phyloP scores from a whole-genome alignment of 495 filamentous ascomycete genomes.

The Apiosordaria backusii region DNA sequence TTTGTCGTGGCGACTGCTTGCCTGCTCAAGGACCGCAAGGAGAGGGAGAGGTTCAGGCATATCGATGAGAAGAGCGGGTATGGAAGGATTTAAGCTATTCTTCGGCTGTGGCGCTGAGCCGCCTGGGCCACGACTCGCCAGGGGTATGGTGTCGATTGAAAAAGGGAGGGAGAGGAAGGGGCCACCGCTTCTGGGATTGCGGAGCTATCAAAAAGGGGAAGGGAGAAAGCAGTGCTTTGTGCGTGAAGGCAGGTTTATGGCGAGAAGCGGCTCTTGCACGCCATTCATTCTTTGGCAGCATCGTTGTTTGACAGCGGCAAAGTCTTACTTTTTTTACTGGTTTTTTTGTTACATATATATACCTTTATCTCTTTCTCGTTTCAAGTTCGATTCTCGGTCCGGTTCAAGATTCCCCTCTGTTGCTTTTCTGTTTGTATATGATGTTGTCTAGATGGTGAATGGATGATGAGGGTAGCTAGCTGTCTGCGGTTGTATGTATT shows the following conservation, averaged over 20 bases:
- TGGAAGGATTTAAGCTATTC: slow-evolving; percentile 34
- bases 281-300: not conserved
- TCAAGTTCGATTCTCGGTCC: not conserved
- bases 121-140: not conserved
- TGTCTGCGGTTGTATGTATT: not conserved
- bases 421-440: not conserved
- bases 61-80: slow-evolving; percentile 68
- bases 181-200: not conserved
- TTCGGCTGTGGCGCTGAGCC: not conserved
- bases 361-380: not conserved
- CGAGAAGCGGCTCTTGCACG: not conserved
- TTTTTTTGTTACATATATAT: not conserved
- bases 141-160: not conserved
- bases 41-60: slow-evolving; percentile 63
- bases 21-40: slow-evolving; percentile 67
- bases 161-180: no score
- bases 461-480: not conserved
- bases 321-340: not conserved
- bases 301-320: not conserved
- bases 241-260: not conserved
- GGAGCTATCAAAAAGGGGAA: not conserved
- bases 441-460: not conserved
- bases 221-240: no score
- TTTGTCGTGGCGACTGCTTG: slow-evolving; percentile 64
- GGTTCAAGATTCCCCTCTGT: not conserved